These are phyloP conservation scores for Exophiala sp. DNA, from an alignment of 2,329 filamentous ascomycete genomes.

Conservation along the genomic window DNA sequence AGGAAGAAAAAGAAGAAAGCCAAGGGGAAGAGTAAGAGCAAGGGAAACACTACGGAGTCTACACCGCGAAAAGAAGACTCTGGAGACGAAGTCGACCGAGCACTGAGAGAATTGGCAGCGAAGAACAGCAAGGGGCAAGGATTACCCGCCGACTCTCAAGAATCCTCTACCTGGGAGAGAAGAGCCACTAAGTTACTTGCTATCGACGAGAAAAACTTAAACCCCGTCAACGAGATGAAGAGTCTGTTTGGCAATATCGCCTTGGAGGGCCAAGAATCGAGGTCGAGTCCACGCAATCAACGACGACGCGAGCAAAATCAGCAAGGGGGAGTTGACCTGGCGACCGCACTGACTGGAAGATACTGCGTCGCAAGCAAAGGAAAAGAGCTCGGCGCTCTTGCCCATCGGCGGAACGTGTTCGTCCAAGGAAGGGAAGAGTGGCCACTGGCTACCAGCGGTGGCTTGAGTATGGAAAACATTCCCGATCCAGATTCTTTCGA, in stretches of 20 bases:
- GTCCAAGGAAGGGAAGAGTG: constrained; percentile 84
- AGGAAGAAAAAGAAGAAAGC: constrained; percentile 54
- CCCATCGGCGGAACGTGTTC: constrained; percentile 74
- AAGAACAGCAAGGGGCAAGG: constrained; percentile 30
- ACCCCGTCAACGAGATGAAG: constrained; percentile 88
- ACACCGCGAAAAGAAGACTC: constrained; percentile 29
- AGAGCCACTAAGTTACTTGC: constrained; percentile 55
- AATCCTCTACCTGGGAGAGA: constrained; percentile 35
- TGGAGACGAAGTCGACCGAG: constrained; percentile 65
- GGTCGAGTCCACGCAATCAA: constrained; percentile 43
- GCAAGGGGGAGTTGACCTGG: constrained; percentile 48
- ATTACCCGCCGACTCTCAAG: constrained; percentile 25
- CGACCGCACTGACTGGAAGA: constrained; percentile 53
- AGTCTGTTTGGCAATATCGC: constrained; percentile 66
- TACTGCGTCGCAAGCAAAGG: constrained; percentile 55
- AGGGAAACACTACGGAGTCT: constrained; percentile 33
- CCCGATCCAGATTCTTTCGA: constrained; percentile 56
- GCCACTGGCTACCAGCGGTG: constrained; percentile 74
- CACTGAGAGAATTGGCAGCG: constrained; percentile 58
- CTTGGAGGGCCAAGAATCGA: constrained; percentile 56
- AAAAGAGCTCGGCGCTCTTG: constrained; percentile 66
- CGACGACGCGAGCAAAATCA: constrained; percentile 57
- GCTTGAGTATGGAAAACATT: constrained; percentile 74
- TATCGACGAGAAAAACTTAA: constrained; percentile 70
- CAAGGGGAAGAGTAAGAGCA: constrained; percentile 55